phyloP scores from a whole-genome alignment of 148 eudicot genomes.

The Amaranthus cruentus region DNA sequence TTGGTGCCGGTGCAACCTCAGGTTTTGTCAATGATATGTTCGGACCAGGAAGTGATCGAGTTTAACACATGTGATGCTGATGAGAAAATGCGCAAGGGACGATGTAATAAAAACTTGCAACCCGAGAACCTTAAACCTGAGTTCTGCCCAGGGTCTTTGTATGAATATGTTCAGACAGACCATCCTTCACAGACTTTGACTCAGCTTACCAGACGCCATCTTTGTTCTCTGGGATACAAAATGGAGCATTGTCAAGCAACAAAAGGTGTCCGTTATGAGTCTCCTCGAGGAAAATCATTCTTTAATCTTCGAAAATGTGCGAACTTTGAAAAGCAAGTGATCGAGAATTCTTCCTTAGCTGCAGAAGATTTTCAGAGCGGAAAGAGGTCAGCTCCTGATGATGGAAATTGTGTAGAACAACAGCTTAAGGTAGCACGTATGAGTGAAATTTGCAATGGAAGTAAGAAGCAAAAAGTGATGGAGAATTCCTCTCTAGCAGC shows the following conservation, averaged over 20 bases:
- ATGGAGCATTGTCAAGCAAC: constrained; percentile 29
- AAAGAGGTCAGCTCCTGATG: constrained; percentile 14
- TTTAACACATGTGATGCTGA: neutral
- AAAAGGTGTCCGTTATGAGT: constrained; percentile 35
- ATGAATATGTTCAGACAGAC: constrained; percentile 15
- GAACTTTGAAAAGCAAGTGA: neutral
- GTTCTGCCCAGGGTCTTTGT: constrained; percentile 43
- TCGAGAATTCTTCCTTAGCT: constrained; percentile 7
- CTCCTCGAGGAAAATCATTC: constrained; percentile 42
- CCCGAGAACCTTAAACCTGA: constrained; percentile 40
- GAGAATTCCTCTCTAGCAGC: constrained; percentile 16
- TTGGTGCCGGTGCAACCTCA: constrained; percentile 12
- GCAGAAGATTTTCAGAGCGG: constrained; percentile 14
- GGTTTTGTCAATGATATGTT: constrained; percentile 22
- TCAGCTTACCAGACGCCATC: constrained; percentile 41
- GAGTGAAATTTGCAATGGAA: neutral
- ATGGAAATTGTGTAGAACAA: constrained; percentile 3
- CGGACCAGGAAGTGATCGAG: constrained; percentile 16
- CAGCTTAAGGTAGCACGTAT: neutral
- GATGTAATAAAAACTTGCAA: constrained; percentile 19
- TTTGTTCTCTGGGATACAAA: constrained; percentile 61
- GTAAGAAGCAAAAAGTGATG: neutral
- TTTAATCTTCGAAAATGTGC: constrained; percentile 31
- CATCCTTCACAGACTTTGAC: constrained; percentile 1
- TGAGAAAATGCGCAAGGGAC: constrained; percentile 5